These are phyloP conservation scores for Heliosperma pusillum DNA, from an alignment of 148 eudicot genomes.

Conservation along the genomic window DNA sequence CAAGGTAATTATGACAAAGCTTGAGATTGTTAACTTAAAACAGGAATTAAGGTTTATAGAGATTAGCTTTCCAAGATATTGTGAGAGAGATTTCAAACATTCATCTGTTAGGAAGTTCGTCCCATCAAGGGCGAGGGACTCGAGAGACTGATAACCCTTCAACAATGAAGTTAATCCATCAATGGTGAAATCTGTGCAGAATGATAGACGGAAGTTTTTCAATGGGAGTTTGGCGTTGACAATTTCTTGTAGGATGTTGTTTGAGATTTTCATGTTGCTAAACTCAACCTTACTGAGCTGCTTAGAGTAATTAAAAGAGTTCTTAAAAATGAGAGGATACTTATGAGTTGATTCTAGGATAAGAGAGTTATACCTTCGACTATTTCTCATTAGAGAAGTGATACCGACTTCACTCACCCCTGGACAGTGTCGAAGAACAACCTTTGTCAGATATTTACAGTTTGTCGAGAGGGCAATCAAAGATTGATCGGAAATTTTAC, in stretches of 20 bases:
- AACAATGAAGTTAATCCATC: neutral
- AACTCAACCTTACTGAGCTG: conserved; percentile 16
- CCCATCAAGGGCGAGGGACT: conserved; percentile 14
- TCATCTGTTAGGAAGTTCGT: conserved; percentile 14
- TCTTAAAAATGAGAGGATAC: conserved; percentile 2
- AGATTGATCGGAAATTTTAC: conserved; percentile 11
- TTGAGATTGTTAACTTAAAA: conserved; percentile 17
- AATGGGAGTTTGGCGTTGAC: conserved; percentile 13
- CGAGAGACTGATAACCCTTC: conserved; percentile 12
- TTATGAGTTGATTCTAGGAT: conserved; percentile 17
- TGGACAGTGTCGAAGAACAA: conserved; percentile 18
- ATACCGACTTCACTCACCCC: conserved; percentile 13
- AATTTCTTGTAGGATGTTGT: conserved; percentile 3
- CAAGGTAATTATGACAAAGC: conserved; percentile 14
- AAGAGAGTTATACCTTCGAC: conserved; percentile 14
- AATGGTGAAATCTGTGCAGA: conserved; percentile 12
- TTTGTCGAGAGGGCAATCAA: conserved; percentile 6
- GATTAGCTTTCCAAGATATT: neutral
- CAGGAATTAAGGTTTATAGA: conserved; percentile 17
- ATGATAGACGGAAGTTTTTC: conserved; percentile 6
- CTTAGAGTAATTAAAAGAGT: conserved; percentile 5
- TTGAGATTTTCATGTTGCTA: conserved; percentile 20
- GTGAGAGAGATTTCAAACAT: conserved; percentile 10
- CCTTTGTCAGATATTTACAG: conserved; percentile 10
- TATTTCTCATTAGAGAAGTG: conserved; percentile 11